Evolutionary conservation across 306 rosid species (phyloP).

Genomic region (Inga oerstediana): DNA sequence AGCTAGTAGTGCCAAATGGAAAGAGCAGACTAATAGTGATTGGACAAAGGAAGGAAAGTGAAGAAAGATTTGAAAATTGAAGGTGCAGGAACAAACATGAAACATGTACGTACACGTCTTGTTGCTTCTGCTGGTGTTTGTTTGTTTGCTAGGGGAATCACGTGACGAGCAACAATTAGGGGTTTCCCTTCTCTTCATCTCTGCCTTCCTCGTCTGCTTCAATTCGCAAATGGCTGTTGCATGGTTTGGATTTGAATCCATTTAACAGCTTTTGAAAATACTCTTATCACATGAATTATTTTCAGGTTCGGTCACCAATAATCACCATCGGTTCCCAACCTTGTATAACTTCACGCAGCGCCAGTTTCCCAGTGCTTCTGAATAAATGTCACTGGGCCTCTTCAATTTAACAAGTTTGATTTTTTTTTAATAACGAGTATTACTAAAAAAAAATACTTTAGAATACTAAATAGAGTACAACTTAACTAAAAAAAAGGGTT

Average conservation of each 20-base stretch:
- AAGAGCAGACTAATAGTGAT: background rate
- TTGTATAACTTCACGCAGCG: too few relatives aligned
- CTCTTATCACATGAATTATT: background rate
- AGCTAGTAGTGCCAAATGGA: background rate
- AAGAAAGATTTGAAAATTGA: constrained; percentile 1
- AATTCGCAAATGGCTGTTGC: background rate
- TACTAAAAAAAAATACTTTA: too few relatives aligned
- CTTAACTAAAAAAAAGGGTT: too few relatives aligned
- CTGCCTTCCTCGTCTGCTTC: background rate
- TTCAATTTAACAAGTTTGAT: too few relatives aligned
- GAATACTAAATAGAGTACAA: too few relatives aligned
- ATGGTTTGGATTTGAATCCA: background rate
- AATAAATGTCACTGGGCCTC: too few relatives aligned
- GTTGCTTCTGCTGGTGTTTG: background rate
- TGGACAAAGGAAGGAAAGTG: background rate
- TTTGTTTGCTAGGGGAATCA: constrained; percentile 6
- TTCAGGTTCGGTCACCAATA: background rate
- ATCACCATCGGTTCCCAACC: too few relatives aligned
- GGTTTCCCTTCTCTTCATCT: background rate
- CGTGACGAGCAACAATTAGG: constrained; percentile 25
- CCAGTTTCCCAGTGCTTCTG: too few relatives aligned
- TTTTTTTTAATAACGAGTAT: too few relatives aligned
- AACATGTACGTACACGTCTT: background rate
- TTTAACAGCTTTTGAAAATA: background rate
- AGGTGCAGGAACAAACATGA: background rate